Base-by-base conservation (phyloP, 208 protist genomes). In the Strigomonas culicis region DNA sequence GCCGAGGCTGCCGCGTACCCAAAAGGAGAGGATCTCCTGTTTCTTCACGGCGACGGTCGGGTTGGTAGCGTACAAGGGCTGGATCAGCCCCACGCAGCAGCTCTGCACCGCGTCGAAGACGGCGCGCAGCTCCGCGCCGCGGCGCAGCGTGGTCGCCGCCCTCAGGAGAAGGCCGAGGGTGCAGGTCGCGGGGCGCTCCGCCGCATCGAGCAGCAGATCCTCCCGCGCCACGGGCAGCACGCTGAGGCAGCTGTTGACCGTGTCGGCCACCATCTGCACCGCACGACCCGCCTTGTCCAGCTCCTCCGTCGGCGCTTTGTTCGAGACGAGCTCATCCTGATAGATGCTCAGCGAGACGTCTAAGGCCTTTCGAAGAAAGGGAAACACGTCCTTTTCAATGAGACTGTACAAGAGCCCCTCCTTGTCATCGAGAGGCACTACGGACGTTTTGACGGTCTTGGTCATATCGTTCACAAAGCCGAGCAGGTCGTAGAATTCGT, bases 361-460 rank as follows among this genome's bases (percentile, higher is more conserved):
- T 2, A 70, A 46, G 2, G 34, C 47, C 7, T 36, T 63, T 2
- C 62, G 68, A 34, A 84, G 60, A 57, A 90, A 88, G 1, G 74
- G 43, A 17, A 84, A 67, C 4, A 82, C 36, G 8, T 74, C 79
- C 4, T 52, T 67, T 15, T 64, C 68, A 8, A 86, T 59, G 21
- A 94, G 70, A 21, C 64, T 61, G 30, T 74, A 49, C 63, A 83
- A 79, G n/a, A 90, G 66, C 17, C 80, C 58, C 8, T 76, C 70
- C 32, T 87, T 88, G 44, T 30, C 65, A 34, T 88, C 72, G 15
- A 89, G 32, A 3, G 58, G 51, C 27, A 87, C 63, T 62, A 77
- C 75, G 34, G 82, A 62, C 55, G 75, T 88, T 68, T 90, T 89
- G 11, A 92, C 68, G 19, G 75, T 85, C 57, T 84, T 85, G 52